Evolutionary conservation across 768 basidiomycete species (phyloP), one percentile per base, ranked within the genome.

Genomic region (Mrakia hoshinonis): DNA sequence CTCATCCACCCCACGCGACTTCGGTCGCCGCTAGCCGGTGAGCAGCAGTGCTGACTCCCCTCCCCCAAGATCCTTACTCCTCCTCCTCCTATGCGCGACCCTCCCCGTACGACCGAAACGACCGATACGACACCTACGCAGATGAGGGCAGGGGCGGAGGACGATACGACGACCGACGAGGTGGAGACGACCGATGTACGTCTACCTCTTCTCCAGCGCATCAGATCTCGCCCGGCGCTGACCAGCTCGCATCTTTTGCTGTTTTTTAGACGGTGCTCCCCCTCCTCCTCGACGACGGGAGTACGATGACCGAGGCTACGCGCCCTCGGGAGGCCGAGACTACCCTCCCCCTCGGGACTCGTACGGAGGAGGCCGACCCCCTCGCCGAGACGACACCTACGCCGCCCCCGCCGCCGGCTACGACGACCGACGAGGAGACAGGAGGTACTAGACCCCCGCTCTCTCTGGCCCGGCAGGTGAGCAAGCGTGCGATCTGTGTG

Each of bases 1-100:
- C 9, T 20, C 29, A 11, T 24, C 18, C 4, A 18, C 15, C 6
- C 24, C 15, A n/a, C 29, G 5, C 13, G 10, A 10, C 51, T 31
- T 13, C 71, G 79, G 83, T 20, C 80, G 81, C 72, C 73, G 77
- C 39, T 80, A 83, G 63, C 73, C 18, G 34, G 20, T 3, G n/a
- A 20, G 36, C 4, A 47, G 15, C 18, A 47, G 22, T 62, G 49
- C 60, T 70, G 43, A 62, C 36, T 67, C 48, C 64, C 48, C 55
- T 43, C 52, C 36, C 58, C 31, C 69, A 15, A 54, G 61, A n/a
- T n/a, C 47, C 10, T 22, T 48, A 64, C 10, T 47, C 69, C 36
- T 52, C 38, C 5, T 52, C 39, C 18, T n/a, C 36, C 20, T 18
- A 61, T 26, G n/a, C 51, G 46, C 67, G 52, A 5, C 48, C 47